Evolutionary conservation across 2,329 filamentous ascomycete species (phyloP).

Genomic region (Botrytis hyacinthi): DNA sequence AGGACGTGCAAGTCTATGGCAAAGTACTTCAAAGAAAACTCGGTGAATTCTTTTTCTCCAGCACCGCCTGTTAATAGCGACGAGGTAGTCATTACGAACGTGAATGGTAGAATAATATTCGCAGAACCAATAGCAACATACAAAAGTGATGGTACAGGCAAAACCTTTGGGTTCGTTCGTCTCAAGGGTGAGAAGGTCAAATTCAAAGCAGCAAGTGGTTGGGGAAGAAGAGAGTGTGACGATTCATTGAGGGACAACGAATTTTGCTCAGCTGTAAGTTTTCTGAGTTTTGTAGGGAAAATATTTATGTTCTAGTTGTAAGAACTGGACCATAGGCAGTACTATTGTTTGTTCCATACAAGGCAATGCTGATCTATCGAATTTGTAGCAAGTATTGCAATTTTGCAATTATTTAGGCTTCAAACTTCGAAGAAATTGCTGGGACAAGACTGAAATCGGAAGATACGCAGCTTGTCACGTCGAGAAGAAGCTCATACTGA

Average conservation of each 20-base stretch:
- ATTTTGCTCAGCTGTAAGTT: constrained; percentile 12
- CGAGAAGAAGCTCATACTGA: constrained; percentile 16
- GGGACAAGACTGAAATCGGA: constrained; percentile 11
- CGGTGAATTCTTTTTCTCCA: not conserved
- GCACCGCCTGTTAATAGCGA: not conserved
- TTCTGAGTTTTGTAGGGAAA: not conserved
- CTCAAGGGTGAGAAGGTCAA: not conserved
- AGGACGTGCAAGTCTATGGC: constrained; percentile 7
- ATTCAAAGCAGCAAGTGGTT: constrained; percentile 4
- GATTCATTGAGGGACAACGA: constrained; percentile 8
- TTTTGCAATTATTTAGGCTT: constrained; percentile 15
- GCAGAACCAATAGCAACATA: not conserved
- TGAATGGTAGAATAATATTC: too few relatives aligned
- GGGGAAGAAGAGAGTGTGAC: not conserved
- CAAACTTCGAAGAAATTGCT: not conserved
- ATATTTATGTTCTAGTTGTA: not conserved
- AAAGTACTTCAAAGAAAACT: not conserved
- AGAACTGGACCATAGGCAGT: not conserved
- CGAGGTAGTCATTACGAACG: too few relatives aligned
- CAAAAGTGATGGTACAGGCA: not conserved
- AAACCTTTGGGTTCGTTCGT: constrained; percentile 6
- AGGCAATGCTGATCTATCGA: not conserved
- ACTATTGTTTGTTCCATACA: not conserved
- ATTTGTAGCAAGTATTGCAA: not conserved
- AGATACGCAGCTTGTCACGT: constrained; percentile 16